Evolutionary conservation across 352 stramenopile species (phyloP).

Genomic region (Globisporangium recalcitrans): DNA sequence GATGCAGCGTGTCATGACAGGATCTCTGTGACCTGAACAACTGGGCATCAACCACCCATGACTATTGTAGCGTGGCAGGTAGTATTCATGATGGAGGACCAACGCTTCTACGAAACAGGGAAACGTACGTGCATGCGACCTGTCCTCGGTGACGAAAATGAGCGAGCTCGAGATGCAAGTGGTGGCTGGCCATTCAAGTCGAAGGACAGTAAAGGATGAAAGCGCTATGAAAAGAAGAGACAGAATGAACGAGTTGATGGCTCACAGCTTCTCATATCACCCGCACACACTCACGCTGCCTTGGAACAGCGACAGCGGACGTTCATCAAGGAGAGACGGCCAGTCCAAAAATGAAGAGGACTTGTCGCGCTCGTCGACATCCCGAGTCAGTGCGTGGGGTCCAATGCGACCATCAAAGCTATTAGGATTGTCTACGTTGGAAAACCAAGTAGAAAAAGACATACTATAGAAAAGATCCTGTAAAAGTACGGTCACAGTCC

Average conservation of each 20-base stretch:
- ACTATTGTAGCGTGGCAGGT: no score
- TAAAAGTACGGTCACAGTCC: conserved; percentile 21
- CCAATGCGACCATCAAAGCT: conserved; percentile 15
- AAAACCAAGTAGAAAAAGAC: conserved; percentile 24
- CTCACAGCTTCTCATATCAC: conserved; percentile 27
- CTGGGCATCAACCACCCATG: no score
- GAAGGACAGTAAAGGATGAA: background rate
- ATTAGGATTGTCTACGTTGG: conserved; percentile 20
- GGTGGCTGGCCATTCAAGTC: no score
- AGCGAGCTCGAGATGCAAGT: no score
- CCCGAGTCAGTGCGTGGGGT: conserved; percentile 10
- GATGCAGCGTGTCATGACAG: no score
- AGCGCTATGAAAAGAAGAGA: background rate
- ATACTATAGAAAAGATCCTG: conserved; percentile 27
- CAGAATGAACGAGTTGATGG: background rate
- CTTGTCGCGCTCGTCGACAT: conserved; percentile 1
- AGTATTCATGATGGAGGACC: no score
- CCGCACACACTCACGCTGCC: conserved; percentile 33
- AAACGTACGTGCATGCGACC: no score
- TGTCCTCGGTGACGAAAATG: no score
- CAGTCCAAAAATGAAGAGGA: conserved; percentile 11
- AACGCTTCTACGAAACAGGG: no score
- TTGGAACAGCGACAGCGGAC: conserved; percentile 39
- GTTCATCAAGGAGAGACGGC: conserved; percentile 30
- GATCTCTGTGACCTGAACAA: no score